phyloP scores from a whole-genome alignment of 192 early-diverging fungal species.

The Neocallimastix lanati region DNA sequence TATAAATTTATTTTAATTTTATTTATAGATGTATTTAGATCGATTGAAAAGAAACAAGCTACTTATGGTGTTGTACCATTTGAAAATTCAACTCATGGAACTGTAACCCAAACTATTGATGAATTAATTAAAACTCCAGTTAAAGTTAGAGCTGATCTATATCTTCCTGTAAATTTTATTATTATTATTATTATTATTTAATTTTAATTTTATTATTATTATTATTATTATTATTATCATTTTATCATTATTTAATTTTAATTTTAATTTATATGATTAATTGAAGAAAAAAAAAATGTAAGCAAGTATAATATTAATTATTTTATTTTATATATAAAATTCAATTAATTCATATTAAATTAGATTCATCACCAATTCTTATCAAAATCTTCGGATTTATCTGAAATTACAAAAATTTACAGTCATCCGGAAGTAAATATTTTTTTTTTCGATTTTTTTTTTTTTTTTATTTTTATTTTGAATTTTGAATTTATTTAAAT shows the following conservation, averaged over 20 bases:
- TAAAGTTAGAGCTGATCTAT: not conserved
- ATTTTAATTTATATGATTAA: too few species aligned
- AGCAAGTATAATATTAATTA: too few species aligned
- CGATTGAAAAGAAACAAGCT: conserved; percentile 47
- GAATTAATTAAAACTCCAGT: conserved; percentile 33
- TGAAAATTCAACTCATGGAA: conserved; percentile 84
- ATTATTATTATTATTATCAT: too few species aligned
- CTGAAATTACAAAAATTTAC: conserved; percentile 60
- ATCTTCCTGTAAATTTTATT: not conserved
- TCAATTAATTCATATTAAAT: too few species aligned
- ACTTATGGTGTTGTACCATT: conserved; percentile 88
- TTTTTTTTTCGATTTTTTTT: too few species aligned
- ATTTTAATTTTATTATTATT: too few species aligned
- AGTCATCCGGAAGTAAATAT: conserved; percentile 27
- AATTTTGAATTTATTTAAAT: not conserved
- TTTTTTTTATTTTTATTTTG: not conserved
- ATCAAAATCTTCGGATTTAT: conserved; percentile 8
- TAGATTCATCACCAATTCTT: not conserved
- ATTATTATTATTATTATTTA: too few species aligned
- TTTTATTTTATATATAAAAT: too few species aligned
- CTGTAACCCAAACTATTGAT: conserved; percentile 71
- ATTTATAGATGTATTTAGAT: conserved; percentile 47
- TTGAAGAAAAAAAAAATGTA: too few species aligned
- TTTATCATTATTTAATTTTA: too few species aligned
- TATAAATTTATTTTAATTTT: too few species aligned